Base-by-base conservation (phyloP, 768 basidiomycete species). In the Collybia mongolica region DNA sequence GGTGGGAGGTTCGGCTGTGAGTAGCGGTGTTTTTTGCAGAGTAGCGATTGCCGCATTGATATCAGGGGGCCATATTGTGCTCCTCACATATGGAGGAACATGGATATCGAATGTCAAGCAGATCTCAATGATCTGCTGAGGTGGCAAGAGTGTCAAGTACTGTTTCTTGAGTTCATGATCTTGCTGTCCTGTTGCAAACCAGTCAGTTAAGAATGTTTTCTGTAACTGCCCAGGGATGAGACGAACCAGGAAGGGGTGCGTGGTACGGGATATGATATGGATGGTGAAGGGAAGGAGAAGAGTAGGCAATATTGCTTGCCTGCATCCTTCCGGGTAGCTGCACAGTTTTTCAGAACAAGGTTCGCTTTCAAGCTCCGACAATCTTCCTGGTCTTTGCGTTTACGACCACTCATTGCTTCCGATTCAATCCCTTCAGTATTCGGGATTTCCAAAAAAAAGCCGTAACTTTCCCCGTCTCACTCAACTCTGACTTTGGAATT, bases 121-220 rank as follows among this genome's bases (percentile, higher is more conserved):
- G 59, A 91, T 82, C 57, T 90, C 89, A 61, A 91, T 88, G 61
- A 91, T 77, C 68, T 90, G 86, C 39, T 79, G 75, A 18, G 77
- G 80, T 19, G 83, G 77, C 6, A 92, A 74, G 18, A 88, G 74
- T 19, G 76, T 73, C 38, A 92, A 73, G 70, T 91, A 92, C 54
- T 80, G 78, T 55, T 81, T 79, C 65, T 89, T 90, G 68, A 86
- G 80, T 44, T 82, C 74, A 64, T 83, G 76, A 61, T 83, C 80
- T 67, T 71, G 68, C 45, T 63, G 64, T 32, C 55, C 68, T 73
- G 48, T 11, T 5, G 11, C 32, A 32, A 32, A 6, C 11, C 32
- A 32, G 32, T 11, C 11, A 32, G 32, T 5, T 32, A 32, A 32
- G 32, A 32, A 11, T 2, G 5, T 32, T 32, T 14, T 32, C 11